phyloP scores from a whole-genome alignment of 176 grass and related monocot genomes.

The Puccinellia tenuiflora region DNA sequence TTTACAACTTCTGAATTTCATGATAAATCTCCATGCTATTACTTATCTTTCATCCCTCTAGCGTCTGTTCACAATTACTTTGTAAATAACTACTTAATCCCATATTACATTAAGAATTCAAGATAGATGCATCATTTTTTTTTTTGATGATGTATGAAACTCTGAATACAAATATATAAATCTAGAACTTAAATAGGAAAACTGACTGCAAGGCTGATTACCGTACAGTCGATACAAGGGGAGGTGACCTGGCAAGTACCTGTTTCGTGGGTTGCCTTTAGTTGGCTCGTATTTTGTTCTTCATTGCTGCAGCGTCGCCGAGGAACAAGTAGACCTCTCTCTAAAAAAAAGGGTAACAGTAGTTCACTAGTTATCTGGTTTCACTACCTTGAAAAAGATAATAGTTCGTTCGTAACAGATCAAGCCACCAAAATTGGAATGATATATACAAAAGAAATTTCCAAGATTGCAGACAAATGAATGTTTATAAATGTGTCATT shows the following conservation, averaged over 20 bases:
- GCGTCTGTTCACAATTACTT: not conserved
- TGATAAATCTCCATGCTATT: not conserved
- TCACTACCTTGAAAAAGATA: not conserved
- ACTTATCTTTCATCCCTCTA: not conserved
- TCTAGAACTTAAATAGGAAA: not conserved
- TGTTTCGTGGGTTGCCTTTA: not conserved
- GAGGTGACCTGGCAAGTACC: not conserved
- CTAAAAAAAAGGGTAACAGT: not conserved
- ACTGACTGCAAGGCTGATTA: not conserved
- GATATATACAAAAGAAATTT: not conserved
- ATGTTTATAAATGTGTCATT: not conserved
- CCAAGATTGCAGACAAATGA: not conserved
- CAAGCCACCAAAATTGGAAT: constrained; percentile 15
- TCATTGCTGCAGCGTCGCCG: not conserved
- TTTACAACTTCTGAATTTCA: not conserved
- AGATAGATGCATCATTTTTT: not conserved
- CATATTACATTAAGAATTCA: not conserved
- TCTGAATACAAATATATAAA: not conserved
- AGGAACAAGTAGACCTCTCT: not conserved
- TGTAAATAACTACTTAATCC: not conserved
- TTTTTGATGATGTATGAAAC: not conserved
- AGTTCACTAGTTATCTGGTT: not conserved
- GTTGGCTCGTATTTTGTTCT: not conserved
- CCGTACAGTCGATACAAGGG: not conserved
- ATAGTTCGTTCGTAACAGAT: not conserved